phyloP scores from a whole-genome alignment of 139 green algal genomes.

The Dunaliella primolecta region DNA sequence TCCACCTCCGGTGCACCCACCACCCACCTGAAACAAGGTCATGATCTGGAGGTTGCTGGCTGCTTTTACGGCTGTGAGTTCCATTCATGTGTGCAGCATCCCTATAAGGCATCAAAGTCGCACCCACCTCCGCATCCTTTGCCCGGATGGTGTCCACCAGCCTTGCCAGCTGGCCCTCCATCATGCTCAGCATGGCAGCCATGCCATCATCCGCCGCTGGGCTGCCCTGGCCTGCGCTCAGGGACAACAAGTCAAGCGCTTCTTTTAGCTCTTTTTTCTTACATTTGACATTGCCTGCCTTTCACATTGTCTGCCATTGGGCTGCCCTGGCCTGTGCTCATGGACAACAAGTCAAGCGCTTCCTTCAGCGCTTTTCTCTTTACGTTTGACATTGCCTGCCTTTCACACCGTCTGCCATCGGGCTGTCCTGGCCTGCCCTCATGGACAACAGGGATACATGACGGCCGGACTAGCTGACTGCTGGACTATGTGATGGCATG shows the following conservation, averaged over 20 bases:
- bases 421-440: not conserved
- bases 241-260: no score
- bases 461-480: no score
- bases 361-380: not conserved
- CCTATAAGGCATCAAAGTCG: not conserved
- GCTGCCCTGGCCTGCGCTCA: not conserved
- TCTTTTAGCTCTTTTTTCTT: not conserved
- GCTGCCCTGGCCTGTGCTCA: not conserved
- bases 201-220: not conserved
- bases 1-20: not conserved
- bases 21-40: not conserved
- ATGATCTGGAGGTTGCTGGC: not conserved
- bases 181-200: conserved; percentile 23
- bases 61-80: no score
- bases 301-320: not conserved
- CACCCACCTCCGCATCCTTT: conserved; percentile 17
- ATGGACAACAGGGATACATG: no score
- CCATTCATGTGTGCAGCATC: no score
- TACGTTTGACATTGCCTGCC: no score
- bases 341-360: no score
- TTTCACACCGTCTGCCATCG: not conserved
- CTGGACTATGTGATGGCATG: no score
- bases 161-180: conserved; percentile 29
- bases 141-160: conserved; percentile 26
- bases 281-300: no score